These are phyloP conservation scores for Piloderma croceum DNA, from an alignment of 768 basidiomycete species.

Conservation along the genomic window DNA sequence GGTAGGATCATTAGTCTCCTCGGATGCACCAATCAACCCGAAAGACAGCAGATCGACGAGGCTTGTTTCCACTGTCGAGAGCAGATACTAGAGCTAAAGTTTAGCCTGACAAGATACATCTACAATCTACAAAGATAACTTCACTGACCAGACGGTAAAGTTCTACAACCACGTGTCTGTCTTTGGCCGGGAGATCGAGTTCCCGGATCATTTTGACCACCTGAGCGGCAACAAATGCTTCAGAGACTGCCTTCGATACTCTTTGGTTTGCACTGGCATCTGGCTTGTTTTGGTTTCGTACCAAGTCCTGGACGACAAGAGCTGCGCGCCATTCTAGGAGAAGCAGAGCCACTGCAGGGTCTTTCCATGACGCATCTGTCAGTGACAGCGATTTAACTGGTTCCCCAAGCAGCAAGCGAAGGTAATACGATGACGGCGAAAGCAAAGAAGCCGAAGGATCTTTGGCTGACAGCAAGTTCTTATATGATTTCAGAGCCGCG, in stretches of 20 bases:
- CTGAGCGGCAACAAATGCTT: constrained; percentile 59
- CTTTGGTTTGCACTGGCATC: constrained; percentile 56
- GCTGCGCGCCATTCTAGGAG: constrained; percentile 67
- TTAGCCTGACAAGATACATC: neutral
- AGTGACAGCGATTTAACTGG: constrained; percentile 16
- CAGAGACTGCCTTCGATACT: constrained; percentile 57
- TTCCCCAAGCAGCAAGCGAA: constrained; percentile 41
- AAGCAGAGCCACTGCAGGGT: constrained; percentile 34
- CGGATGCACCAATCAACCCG: constrained; percentile 30
- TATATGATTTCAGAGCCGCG: constrained; percentile 59
- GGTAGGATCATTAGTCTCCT: constrained; percentile 35
- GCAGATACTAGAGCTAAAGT: constrained; percentile 45
- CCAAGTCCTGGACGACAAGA: constrained; percentile 40
- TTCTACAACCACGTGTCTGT: constrained; percentile 15
- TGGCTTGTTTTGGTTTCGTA: constrained; percentile 28
- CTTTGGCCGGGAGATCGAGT: constrained; percentile 19
- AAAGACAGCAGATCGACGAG: constrained; percentile 58
- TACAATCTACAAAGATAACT: neutral
- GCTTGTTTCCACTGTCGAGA: constrained; percentile 49
- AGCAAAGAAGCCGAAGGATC: constrained; percentile 27
- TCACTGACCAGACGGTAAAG: constrained; percentile 34
- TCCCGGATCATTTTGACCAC: constrained; percentile 43
- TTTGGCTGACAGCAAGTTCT: constrained; percentile 25
- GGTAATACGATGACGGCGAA: constrained; percentile 48
- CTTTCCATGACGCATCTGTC: constrained; percentile 30